Evolutionary conservation across 768 basidiomycete species (phyloP), one percentile per base, ranked within the genome.

Genomic region (Hydnum rufescens): DNA sequence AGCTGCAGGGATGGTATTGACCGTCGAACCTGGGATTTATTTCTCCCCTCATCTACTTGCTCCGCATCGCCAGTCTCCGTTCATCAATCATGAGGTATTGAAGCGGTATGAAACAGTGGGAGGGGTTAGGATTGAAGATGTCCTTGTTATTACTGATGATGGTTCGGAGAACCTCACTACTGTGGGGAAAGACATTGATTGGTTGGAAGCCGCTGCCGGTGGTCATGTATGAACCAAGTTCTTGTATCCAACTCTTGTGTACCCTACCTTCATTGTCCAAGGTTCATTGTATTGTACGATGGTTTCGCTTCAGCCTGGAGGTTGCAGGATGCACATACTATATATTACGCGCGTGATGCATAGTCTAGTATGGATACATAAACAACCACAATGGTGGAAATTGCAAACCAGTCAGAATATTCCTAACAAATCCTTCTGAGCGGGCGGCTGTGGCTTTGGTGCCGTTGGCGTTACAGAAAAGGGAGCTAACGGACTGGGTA

Each of bases 61-160:
- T 3, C 68, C 78, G 5, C 70, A 78, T 42, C 73, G 76, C 42
- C 66, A 73, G 59, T 78, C 80, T 28, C 68, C 68, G 54, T 71
- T 78, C 59, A 76, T 96, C 57, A 70, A 90, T 60, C 74, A 76
- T 36, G 77, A 73, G 13, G 72, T 81, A 23, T 66, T 92, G 54
- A 70, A 71, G 62, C 65, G 68, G 53, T 96, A 89, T 60, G 78
- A 85, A 60, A 65, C 67, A 31, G 84, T 96, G 23, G 93, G 93
- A 13, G 93, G 92, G 0, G 82, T 97, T 2, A 68, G 92, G 49
- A 92, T 97, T 57, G 93, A 97, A 64, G 93, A 97, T 63, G 88
- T 83, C 28, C 74, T 96, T 3, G 64, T 85, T 4, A 78, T 99
- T 56, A 87, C 78, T 0, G 64, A 70, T 53, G 69, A 71, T 8